These are phyloP conservation scores for Sugiyamaella chiloensis DNA, from an alignment of 805 yeast species.

Conservation along the genomic window DNA sequence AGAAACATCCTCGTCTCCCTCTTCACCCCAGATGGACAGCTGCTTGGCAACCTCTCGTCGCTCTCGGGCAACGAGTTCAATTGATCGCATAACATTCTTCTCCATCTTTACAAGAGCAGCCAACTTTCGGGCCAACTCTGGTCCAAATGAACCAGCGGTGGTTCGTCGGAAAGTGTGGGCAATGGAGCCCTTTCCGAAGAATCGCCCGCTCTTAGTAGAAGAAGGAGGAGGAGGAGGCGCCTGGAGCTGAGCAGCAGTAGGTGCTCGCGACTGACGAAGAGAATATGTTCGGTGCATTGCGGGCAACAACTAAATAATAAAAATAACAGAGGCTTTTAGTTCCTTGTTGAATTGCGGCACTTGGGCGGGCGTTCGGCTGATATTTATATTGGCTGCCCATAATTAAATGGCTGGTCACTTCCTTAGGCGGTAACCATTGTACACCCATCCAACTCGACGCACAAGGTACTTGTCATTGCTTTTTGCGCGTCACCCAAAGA, in stretches of 20 bases:
- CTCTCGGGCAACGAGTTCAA: slow-evolving; percentile 90
- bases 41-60: slow-evolving; percentile 96
- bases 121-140: slow-evolving; percentile 89
- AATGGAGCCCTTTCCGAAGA: slow-evolving; percentile 76
- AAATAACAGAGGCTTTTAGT: too few species aligned
- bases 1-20: slow-evolving; percentile 93
- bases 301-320: too few species aligned
- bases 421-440: slow-evolving; percentile 4
- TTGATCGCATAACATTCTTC: slow-evolving; percentile 90
- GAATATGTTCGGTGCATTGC: slow-evolving; percentile 98
- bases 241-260: slow-evolving; percentile 93
- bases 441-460: slow-evolving; percentile 1
- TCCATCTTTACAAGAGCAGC: slow-evolving; percentile 93
- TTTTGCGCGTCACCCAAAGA: not conserved
- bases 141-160: slow-evolving; percentile 90
- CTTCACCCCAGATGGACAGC: slow-evolving; percentile 96
- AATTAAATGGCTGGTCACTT: slow-evolving; percentile 6
- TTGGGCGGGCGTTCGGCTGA: slow-evolving; percentile 5
- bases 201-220: slow-evolving; percentile 74
- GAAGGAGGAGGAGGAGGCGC: slow-evolving; percentile 95
- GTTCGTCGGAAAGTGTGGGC: slow-evolving; percentile 55
- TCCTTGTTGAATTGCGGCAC: too few species aligned
- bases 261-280: slow-evolving; percentile 90
- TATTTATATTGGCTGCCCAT: not conserved
- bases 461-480: slow-evolving; percentile 3